Conservation (phyloP, 2,329 filamentous ascomycete genomes). For the Cladosporium cucumerinum region DNA sequence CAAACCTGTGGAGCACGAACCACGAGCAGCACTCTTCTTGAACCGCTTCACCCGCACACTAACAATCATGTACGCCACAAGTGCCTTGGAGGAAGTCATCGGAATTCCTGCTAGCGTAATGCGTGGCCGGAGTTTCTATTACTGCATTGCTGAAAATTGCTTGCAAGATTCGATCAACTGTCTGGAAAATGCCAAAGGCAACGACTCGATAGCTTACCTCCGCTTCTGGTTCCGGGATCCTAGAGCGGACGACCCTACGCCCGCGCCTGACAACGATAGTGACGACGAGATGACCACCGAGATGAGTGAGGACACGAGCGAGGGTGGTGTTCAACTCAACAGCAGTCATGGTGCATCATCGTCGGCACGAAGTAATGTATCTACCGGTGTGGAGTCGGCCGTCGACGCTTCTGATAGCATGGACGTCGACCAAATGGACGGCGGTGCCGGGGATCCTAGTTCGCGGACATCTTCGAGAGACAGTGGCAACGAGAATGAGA, state of each 20-base stretch:
- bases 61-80: constrained; percentile 82
- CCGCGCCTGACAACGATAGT: constrained; percentile 37
- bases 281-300: constrained; percentile 49
- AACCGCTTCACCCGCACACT: constrained; percentile 82
- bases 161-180: constrained; percentile 72
- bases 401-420: constrained; percentile 12
- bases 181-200: constrained; percentile 80
- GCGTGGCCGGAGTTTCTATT: constrained; percentile 77
- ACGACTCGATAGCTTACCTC: constrained; percentile 86
- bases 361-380: constrained; percentile 8
- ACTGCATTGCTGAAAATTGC: constrained; percentile 77
- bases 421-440: constrained; percentile 18
- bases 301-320: constrained; percentile 47
- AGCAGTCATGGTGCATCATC: constrained; percentile 27
- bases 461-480: constrained; percentile 46
- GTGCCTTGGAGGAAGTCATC: constrained; percentile 70
- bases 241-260: constrained; percentile 46
- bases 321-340: constrained; percentile 48
- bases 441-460: constrained; percentile 20
- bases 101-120: constrained; percentile 68
- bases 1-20: constrained; percentile 61
- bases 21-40: constrained; percentile 77
- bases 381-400: constrained; percentile 29
- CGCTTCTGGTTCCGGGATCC: constrained; percentile 82
- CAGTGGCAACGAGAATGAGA: constrained; percentile 41